Evolutionary conservation across 805 yeast genomes (phyloP), one percentile per base, ranked within the genome.

Genomic region (Saturnispora halmiae): DNA sequence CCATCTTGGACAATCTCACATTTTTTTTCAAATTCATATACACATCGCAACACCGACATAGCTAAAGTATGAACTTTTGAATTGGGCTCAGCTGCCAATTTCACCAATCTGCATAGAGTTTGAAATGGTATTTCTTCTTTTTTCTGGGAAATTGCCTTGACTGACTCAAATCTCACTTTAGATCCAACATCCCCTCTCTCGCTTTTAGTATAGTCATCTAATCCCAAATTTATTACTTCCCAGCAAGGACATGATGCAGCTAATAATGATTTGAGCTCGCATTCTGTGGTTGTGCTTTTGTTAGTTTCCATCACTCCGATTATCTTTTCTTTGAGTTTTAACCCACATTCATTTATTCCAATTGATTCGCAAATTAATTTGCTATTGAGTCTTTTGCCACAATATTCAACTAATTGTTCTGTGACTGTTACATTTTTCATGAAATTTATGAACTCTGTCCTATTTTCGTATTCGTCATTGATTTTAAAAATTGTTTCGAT

Each of bases 131-230:
- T 22, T 22, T 10, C 26, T 10, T 22, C 16, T 27, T 4, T n/a
- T 15, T 19, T n/a, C n/a, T 35, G n/a, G 13, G n/a, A 18, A 13
- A 35, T n/a, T 13, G 20, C n/a, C 6, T 35, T 27, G 1, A 36
- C 33, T 3, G 24, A 16, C 13, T 28, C 24, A 5, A 34, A 31
- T 35, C 97, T 63, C 1, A 86, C 72, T 50, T 76, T 71, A 35
- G 84, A 74, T 2, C 97, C 97, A n/a, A 87, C 88, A 61, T 88
- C 97, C 8, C 97, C 97, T 52, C 84, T 82, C 21, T 75, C 74
- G 0, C 90, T 82, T 2, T 72, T 62, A 0, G 94, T 75, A 55
- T 87, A 86, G 51, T 88, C 96, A 46, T 80, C 79, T 11, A 90
- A 58, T 26, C 31, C 32, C 6, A 15, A 31, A 15, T 20, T n/a